Evolutionary conservation across 139 green algal species (phyloP), one percentile per base, ranked within the genome.

Genomic region (Haematococcus sp.): DNA sequence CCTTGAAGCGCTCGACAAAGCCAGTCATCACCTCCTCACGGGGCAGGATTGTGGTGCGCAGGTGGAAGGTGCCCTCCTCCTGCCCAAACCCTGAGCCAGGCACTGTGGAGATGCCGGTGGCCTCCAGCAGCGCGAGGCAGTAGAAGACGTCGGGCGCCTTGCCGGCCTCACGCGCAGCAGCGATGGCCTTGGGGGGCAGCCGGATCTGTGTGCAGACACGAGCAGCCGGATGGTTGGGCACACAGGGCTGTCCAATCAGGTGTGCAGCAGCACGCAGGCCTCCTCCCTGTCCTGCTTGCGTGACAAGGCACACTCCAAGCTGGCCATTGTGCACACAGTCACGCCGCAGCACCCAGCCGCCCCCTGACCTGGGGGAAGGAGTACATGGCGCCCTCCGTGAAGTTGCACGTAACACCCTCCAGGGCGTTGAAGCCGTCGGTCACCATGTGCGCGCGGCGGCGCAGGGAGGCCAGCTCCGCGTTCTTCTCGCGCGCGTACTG

Each of bases 11-110:
- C 44, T 88, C n/a, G 4, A 88, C 78, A 69, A 95, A 91, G 11
- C 80, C 72, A 3, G 73, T 68, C 84, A 95, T 94, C 43, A 92
- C 85, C 70, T 95, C 90, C 87, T 97, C 93, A 16, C 81, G 81
- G 0, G 94, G 94, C 76, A 98, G 84, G 83, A 98, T 96, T 66
- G 94, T 98, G 34, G 94, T 98, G 49, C 94, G 67, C 83, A 98
- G 84, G 85, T 98, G 94, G 86, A 94, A 98, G 23, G 94, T 97
- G 56, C 86, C 91, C 40, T 81, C 61, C 82, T 84, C 76, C 75
- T 91, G 92, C 5, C 92, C 92, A 69, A 97, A 97, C 13, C 92
- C 92, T 51, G 79, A 89, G 54, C 94, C 88, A 66, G 94, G 93
- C 59, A 98, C 89, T 15, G 88, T 91, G 63, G 75, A 87, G 73